A percentile compares a stretch with the other conserved stretches of the same genome.
phyloP scores from a whole-genome alignment of 352 stramenopile genomes.

The Phytophthora fragariae region DNA sequence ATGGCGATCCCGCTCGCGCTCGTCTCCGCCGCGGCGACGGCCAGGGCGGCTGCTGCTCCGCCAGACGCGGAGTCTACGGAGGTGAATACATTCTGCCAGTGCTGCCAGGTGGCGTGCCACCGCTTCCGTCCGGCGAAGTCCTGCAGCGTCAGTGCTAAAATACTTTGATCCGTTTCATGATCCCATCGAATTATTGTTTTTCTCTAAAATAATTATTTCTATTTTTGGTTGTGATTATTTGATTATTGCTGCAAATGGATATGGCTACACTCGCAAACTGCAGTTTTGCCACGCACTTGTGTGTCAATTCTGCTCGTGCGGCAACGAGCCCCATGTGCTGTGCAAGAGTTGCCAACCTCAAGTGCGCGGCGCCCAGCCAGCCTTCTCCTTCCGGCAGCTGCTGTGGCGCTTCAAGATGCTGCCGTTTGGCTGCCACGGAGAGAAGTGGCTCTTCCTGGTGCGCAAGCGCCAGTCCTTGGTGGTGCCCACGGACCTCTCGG shows the following conservation, averaged over 20 bases:
- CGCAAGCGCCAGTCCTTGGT: conserved; percentile 46
- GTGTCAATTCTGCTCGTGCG: conserved; percentile 58
- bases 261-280: conserved; percentile 4
- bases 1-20: conserved; percentile 18
- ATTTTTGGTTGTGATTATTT: conserved; percentile 8
- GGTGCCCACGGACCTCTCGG: conserved; percentile 37
- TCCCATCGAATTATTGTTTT: conserved; percentile 10
- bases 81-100: conserved; percentile 40
- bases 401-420: conserved; percentile 62
- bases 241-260: background rate
- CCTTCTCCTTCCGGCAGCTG: conserved; percentile 55
- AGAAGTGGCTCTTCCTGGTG: conserved; percentile 61
- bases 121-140: conserved; percentile 43
- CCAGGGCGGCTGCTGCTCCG: conserved; percentile 3
- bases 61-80: conserved; percentile 9
- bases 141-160: conserved; percentile 47
- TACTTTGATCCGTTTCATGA: conserved; percentile 12
- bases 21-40: conserved; percentile 6
- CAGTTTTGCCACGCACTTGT: conserved; percentile 51
- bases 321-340: conserved; percentile 32
- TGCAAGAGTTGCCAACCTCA: conserved; percentile 58
- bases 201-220: conserved; percentile 12
- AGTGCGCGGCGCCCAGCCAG: conserved; percentile 42
- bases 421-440: conserved; percentile 50
- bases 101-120: conserved; percentile 54